A percentile compares a stretch with the other conserved stretches of the same genome.
phyloP scores from a whole-genome alignment of 176 grass and related monocot species.

The Dactylis glomerata region DNA sequence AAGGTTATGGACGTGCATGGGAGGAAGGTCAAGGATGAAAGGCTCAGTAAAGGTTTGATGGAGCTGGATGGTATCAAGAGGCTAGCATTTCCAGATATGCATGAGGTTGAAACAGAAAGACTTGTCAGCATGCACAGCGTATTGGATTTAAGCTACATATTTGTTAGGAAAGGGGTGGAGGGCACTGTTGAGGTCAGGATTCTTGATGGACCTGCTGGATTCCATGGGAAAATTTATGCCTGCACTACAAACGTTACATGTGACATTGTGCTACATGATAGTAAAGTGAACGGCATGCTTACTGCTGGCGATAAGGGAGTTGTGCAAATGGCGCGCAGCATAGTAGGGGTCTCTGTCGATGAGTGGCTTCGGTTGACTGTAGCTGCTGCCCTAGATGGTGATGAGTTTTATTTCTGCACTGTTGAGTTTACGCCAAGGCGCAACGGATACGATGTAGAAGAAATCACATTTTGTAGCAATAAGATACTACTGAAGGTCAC shows the following conservation, averaged over 20 bases:
- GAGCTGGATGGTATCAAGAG: neutral
- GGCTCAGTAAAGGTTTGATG: neutral
- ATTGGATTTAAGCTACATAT: neutral
- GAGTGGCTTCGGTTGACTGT: neutral
- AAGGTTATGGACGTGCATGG: neutral
- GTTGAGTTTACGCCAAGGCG: neutral
- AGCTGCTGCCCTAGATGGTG: neutral
- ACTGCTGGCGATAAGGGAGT: neutral
- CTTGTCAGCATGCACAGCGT: neutral
- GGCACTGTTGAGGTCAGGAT: neutral
- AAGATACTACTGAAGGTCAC: neutral
- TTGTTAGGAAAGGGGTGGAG: neutral
- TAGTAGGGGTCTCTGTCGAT: neutral
- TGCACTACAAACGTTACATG: neutral
- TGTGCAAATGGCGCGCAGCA: neutral
- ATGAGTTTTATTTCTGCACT: neutral
- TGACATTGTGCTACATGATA: neutral
- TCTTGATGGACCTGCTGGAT: neutral
- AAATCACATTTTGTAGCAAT: neutral
- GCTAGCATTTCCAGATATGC: neutral
- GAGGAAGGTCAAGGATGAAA: neutral
- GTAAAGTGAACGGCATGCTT: neutral
- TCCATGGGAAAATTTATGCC: neutral
- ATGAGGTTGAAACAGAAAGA: neutral
- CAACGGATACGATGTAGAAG: neutral